Evolutionary conservation across 495 filamentous ascomycete species (phyloP).

Genomic region (Neurospora sp.): DNA sequence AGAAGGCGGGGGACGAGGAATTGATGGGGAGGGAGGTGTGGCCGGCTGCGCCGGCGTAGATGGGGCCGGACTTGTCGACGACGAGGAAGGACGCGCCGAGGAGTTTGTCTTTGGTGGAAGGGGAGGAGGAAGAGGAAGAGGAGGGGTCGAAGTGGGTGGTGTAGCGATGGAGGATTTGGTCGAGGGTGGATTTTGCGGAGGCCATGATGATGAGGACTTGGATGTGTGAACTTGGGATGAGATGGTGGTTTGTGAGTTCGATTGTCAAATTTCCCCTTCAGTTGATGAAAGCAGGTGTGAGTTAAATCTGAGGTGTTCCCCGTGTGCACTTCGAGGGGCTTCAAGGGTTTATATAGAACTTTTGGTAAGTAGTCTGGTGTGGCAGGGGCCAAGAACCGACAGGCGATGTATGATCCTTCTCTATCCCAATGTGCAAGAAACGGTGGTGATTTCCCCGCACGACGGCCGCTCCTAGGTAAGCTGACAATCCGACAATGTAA

Average conservation of each 20-base stretch:
- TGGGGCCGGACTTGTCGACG: conserved; percentile 13
- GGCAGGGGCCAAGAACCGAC: background rate
- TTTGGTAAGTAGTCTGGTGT: no score
- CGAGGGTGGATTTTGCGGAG: conserved; percentile 14
- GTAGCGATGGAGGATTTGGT: conserved; percentile 15
- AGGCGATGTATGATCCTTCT: background rate
- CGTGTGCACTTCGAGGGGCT: no score
- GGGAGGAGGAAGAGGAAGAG: background rate
- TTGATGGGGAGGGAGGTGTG: conserved; percentile 2
- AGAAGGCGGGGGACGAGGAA: conserved; percentile 13
- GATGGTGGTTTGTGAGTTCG: background rate
- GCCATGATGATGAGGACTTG: no score
- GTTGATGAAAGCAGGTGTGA: no score
- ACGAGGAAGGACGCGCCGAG: conserved; percentile 23
- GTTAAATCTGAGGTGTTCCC: no score
- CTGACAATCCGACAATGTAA: background rate
- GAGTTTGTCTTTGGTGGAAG: conserved; percentile 18
- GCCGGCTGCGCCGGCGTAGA: conserved; percentile 19
- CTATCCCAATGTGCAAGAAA: background rate
- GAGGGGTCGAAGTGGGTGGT: conserved; percentile 1
- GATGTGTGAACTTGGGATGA: background rate
- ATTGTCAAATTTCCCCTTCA: background rate
- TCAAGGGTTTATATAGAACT: no score
- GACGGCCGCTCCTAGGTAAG: background rate
- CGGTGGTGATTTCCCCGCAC: background rate